Evolutionary conservation across 2,329 filamentous ascomycete genomes (phyloP).

Genomic region (Diatrype stigma): DNA sequence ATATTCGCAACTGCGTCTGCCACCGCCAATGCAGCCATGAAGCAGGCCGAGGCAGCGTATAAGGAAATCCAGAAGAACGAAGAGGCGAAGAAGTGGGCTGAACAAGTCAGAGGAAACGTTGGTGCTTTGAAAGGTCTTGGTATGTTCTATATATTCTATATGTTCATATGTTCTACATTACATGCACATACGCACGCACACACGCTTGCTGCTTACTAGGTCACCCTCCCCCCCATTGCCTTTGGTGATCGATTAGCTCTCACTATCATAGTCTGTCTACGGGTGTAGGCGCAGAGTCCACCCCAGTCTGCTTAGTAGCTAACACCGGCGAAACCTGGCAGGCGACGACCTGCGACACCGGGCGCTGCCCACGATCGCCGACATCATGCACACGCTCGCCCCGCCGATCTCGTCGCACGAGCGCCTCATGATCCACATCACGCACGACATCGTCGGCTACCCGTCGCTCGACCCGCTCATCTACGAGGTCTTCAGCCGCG

Average conservation of each 20-base stretch:
- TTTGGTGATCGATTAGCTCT: too few species aligned
- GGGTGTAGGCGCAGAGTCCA: not conserved
- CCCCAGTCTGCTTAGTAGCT: too few species aligned
- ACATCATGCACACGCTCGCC: conserved; percentile 89
- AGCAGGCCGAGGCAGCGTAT: conserved; percentile 87
- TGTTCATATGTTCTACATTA: too few species aligned
- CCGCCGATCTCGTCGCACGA: conserved; percentile 97
- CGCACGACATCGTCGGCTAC: conserved; percentile 91
- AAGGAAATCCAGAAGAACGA: conserved; percentile 96
- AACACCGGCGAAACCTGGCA: conserved; percentile 36
- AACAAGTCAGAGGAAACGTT: conserved; percentile 88
- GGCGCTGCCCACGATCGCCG: conserved; percentile 90
- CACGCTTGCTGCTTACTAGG: too few species aligned
- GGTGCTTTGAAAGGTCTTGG: conserved; percentile 71
- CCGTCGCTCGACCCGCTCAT: conserved; percentile 91
- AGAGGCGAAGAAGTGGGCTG: conserved; percentile 93
- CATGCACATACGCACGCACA: too few species aligned
- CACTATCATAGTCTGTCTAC: not conserved
- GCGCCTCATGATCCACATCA: conserved; percentile 93
- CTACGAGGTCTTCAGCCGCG: conserved; percentile 84
- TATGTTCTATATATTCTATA: conserved; percentile 36
- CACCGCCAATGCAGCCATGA: conserved; percentile 67
- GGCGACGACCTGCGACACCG: conserved; percentile 82
- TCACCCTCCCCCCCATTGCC: too few species aligned
- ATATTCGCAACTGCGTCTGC: conserved; percentile 71